phyloP scores from a whole-genome alignment of 2,329 filamentous ascomycete species.

The Sclerotinia glacialis region DNA sequence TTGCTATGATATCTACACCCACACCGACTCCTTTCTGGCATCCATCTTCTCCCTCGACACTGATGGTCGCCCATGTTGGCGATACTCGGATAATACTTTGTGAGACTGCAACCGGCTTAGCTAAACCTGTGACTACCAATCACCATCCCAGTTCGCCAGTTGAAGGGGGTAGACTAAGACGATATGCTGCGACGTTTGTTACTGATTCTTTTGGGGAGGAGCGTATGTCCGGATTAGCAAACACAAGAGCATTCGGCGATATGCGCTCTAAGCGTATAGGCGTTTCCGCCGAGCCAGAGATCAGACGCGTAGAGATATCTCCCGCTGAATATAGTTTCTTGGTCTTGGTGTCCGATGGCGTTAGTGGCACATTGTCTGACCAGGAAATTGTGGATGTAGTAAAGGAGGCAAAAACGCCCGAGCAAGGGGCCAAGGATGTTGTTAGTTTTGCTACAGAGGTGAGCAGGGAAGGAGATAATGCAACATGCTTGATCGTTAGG shows the following conservation, averaged over 20 bases:
- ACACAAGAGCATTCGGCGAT: slow-evolving; percentile 92
- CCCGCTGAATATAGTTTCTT: slow-evolving; percentile 88
- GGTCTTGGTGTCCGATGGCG: slow-evolving; percentile 83
- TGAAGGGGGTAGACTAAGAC: slow-evolving; percentile 78
- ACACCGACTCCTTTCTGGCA: slow-evolving; percentile 95
- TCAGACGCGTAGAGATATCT: slow-evolving; percentile 72
- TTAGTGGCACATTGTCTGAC: slow-evolving; percentile 80
- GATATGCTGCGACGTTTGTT: slow-evolving; percentile 82
- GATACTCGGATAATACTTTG: slow-evolving; percentile 91
- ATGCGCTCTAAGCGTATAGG: slow-evolving; percentile 88
- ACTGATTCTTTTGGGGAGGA: slow-evolving; percentile 98
- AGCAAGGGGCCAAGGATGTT: slow-evolving; percentile 74
- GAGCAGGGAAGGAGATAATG: slow-evolving; percentile 57
- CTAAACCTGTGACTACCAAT: slow-evolving; percentile 80
- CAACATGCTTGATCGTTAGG: slow-evolving; percentile 64
- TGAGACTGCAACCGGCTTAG: slow-evolving; percentile 75
- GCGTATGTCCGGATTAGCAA: slow-evolving; percentile 88
- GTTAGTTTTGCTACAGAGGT: slow-evolving; percentile 90
- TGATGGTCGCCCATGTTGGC: slow-evolving; percentile 87
- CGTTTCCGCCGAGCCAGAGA: slow-evolving; percentile 89
- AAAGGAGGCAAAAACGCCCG: slow-evolving; percentile 89
- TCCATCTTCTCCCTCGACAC: slow-evolving; percentile 75
- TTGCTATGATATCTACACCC: slow-evolving; percentile 88
- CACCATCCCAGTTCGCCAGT: slow-evolving; percentile 88
- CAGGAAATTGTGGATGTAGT: slow-evolving; percentile 96